phyloP scores from a whole-genome alignment of 176 grass and related monocot genomes.

The Oryza glaberrima region DNA sequence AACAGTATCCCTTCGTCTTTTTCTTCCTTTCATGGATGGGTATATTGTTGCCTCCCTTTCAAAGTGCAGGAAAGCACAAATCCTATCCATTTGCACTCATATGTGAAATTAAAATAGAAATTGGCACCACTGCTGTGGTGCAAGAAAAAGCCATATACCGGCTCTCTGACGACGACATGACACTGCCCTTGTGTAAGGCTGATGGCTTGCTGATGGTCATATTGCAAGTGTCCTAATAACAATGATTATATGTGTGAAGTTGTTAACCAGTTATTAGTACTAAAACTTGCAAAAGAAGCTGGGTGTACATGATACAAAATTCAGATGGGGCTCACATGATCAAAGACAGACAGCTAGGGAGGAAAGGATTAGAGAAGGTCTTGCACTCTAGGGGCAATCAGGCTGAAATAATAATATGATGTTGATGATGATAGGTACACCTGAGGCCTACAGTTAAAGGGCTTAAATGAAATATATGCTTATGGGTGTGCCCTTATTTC shows the following conservation, averaged over 20 bases:
- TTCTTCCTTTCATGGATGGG: background rate
- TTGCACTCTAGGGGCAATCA: background rate
- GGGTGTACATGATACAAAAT: background rate
- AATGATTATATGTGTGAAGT: background rate
- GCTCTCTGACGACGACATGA: slow-evolving; percentile 27
- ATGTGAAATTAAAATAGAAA: slow-evolving; percentile 47
- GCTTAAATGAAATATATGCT: slow-evolving; percentile 26
- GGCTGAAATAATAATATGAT: slow-evolving; percentile 5
- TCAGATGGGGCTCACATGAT: background rate
- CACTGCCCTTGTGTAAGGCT: slow-evolving; percentile 32
- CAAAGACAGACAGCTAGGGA: background rate
- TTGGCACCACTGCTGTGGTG: slow-evolving; percentile 34
- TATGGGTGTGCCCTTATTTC: slow-evolving; percentile 23
- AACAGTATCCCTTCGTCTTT: background rate
- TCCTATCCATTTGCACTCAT: slow-evolving; percentile 32
- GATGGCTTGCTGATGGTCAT: slow-evolving; percentile 45
- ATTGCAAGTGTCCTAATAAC: background rate
- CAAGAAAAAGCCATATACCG: background rate
- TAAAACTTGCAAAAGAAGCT: background rate
- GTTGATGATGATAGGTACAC: slow-evolving; percentile 39
- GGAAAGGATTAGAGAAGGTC: background rate
- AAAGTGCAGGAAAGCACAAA: slow-evolving; percentile 27
- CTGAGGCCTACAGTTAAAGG: slow-evolving; percentile 51
- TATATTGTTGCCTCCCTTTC: slow-evolving; percentile 39
- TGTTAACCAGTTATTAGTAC: background rate